These are phyloP conservation scores for Trypanosoma platydactyli DNA, from an alignment of 208 protist genomes.

Conservation along the genomic window DNA sequence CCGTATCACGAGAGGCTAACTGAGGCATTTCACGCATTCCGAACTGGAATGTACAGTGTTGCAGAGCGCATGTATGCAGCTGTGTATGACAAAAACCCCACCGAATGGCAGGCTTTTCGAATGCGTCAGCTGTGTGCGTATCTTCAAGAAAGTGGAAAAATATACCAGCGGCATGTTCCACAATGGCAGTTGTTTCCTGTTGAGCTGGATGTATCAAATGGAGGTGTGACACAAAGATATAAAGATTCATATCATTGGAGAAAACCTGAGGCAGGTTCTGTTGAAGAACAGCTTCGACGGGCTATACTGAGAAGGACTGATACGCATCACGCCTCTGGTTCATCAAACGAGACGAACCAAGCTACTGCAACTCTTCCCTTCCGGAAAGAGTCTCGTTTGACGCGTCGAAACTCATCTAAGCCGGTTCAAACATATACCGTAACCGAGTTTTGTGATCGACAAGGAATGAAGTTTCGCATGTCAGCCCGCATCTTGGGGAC, in stretches of 20 bases:
- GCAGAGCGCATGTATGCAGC: slow-evolving; percentile 19
- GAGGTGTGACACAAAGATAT: neutral
- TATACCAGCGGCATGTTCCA: slow-evolving; percentile 22
- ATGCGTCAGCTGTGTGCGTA: slow-evolving; percentile 27
- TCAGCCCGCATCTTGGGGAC: slow-evolving; percentile 42
- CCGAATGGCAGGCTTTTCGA: slow-evolving; percentile 11
- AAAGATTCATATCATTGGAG: slow-evolving; percentile 24
- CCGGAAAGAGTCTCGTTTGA: neutral
- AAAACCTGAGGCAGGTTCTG: slow-evolving; percentile 24
- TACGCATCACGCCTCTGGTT: neutral
- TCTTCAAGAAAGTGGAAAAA: slow-evolving; percentile 14
- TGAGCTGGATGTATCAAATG: slow-evolving; percentile 15
- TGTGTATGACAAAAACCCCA: slow-evolving; percentile 14
- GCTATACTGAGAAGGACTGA: slow-evolving; percentile 19
- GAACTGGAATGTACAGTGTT: slow-evolving; percentile 6
- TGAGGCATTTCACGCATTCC: slow-evolving; percentile 25
- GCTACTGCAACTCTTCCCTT: neutral
- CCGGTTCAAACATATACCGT: neutral
- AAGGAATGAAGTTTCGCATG: slow-evolving; percentile 48
- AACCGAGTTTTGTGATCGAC: slow-evolving; percentile 41
- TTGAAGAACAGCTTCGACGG: slow-evolving; percentile 26
- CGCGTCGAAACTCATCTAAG: neutral
- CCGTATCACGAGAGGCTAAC: slow-evolving; percentile 6
- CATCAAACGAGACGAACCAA: slow-evolving; percentile 2
- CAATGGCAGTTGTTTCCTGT: slow-evolving; percentile 31